A percentile compares a stretch with the other conserved stretches of the same genome.
Evolutionary conservation across 2,329 filamentous ascomycete genomes (phyloP).

Genomic region (Capronia epimyces): DNA sequence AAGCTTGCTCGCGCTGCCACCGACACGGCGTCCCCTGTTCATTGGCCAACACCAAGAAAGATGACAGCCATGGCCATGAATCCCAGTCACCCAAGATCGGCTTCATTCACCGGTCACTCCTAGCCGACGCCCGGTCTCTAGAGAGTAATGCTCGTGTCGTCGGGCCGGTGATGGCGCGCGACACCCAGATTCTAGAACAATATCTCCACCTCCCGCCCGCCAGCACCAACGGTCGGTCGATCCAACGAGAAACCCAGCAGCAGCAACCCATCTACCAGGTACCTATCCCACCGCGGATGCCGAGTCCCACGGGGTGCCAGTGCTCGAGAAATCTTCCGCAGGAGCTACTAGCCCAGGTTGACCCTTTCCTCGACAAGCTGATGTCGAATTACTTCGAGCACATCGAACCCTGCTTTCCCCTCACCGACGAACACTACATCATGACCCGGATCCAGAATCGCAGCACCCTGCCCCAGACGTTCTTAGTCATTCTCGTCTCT

Average conservation of each 20-base stretch:
- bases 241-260: background rate
- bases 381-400: constrained; percentile 51
- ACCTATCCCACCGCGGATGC: constrained; percentile 30
- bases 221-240: too few relatives aligned
- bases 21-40: constrained; percentile 55
- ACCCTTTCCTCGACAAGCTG: constrained; percentile 49
- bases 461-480: constrained; percentile 49
- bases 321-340: constrained; percentile 48
- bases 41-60: constrained; percentile 43
- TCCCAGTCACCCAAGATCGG: constrained; percentile 23
- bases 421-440: constrained; percentile 54
- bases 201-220: constrained; percentile 44
- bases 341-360: constrained; percentile 54
- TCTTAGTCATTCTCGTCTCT: constrained; percentile 55
- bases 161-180: constrained; percentile 54
- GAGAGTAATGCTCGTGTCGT: constrained; percentile 45
- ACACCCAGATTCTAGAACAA: constrained; percentile 56
- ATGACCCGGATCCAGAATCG: constrained; percentile 47
- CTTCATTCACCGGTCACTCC: constrained; percentile 24
- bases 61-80: too few relatives aligned
- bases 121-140: constrained; percentile 17
- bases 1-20: constrained; percentile 54
- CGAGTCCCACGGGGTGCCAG: constrained; percentile 39
- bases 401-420: constrained; percentile 56
- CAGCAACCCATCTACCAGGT: constrained; percentile 41